Conservation (phyloP, 495 filamentous ascomycete genomes). For the Trichoderma erinaceum region DNA sequence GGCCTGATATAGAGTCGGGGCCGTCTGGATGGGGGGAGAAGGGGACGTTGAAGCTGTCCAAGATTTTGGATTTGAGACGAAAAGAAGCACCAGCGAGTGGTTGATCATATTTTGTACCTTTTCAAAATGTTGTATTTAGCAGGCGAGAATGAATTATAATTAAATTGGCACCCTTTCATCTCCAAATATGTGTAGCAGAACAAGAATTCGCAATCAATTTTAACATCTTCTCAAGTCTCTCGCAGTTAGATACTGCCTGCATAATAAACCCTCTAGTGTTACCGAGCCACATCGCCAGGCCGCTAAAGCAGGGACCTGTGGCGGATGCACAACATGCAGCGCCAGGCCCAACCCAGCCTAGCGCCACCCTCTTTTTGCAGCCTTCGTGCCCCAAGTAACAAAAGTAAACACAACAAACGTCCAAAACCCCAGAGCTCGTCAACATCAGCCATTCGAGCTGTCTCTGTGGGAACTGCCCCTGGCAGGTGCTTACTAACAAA, state of each 20-base stretch:
- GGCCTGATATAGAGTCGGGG: conserved; percentile 66
- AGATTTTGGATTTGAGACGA: conserved; percentile 59
- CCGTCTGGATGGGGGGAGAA: conserved; percentile 77
- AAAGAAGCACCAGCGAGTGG: conserved; percentile 18
- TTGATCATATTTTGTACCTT: too few species aligned
- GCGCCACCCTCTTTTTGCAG: background rate
- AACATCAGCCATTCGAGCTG: conserved; percentile 8
- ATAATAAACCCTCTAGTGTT: too few species aligned
- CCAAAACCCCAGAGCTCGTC: background rate
- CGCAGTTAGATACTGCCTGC: too few species aligned
- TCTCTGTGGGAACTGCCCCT: background rate
- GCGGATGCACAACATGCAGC: background rate
- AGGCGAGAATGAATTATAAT: too few species aligned
- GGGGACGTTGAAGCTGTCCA: conserved; percentile 55
- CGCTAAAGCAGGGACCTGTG: background rate
- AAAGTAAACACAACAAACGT: conserved; percentile 12
- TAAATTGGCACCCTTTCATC: background rate
- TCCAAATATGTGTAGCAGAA: background rate
- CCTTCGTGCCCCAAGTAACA: background rate
- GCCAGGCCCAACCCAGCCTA: background rate
- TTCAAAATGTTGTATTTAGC: too few species aligned
- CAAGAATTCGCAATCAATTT: background rate
- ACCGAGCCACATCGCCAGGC: background rate
- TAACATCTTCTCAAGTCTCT: background rate
- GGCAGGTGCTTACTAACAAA: background rate